Evolutionary conservation across 106 monocot genomes (phyloP), one percentile per base, ranked within the genome.

Genomic region (Dendrobium chrysotoxum): DNA sequence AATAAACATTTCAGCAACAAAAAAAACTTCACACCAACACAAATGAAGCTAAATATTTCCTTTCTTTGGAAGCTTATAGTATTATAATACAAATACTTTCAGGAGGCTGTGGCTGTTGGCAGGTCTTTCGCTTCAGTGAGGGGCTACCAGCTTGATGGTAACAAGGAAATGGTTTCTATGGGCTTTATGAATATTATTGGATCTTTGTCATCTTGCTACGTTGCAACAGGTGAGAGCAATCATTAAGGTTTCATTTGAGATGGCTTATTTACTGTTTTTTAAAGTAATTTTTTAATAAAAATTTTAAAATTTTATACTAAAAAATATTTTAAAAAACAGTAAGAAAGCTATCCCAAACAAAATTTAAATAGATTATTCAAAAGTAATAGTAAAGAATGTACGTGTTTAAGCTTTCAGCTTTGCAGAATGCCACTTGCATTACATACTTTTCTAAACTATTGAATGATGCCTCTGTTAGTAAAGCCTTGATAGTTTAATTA

Each of bases 121-220:
- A 78, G 90, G 85, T 93, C 96, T 30, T 93, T 96, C 72, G 93
- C 96, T 25, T 81, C 91, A 2, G 70, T 92, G 5, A 90, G 82
- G 81, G 88, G 96, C 6, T 96, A 96, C 72, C 86, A 89, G 79
- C 77, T 96, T 20, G 93, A 96, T 82, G 95, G 93, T 18, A 93
- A 93, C 78, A 91, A 93, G 79, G 96, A 96, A 80, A 96, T 96
- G 96, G 16, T 93, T 26, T 91, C 96, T 6, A 96, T 96, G 88
- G 96, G 96, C 2, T 84, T 80, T 79, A 93, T 91, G 91, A 96
- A 96, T 45, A 76, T 93, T 71, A 87, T 85, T 45, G 96, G 96
- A 76, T 96, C 96, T 58, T 23, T 96, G 39, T 90, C 96, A 7
- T 96, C 96, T 39, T 96, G 96, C 28, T 96, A 96, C 83, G 88